Base-by-base conservation (phyloP, 140 eudicot species). In the Bidens hawaiensis region DNA sequence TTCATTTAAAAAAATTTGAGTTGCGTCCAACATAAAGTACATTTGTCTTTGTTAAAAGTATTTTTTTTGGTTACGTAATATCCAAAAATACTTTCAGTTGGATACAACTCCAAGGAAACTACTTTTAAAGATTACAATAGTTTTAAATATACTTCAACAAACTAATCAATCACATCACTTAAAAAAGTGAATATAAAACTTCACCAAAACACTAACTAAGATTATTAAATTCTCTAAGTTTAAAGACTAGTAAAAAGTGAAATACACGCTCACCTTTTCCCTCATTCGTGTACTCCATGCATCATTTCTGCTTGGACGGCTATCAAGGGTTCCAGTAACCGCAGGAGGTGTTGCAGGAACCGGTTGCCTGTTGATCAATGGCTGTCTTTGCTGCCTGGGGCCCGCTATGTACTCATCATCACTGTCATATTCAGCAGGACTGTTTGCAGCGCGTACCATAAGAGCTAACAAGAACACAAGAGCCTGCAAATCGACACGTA, bases 251-350 rank as follows among this genome's bases (percentile, higher is more conserved):
- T 28, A 33, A 3, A 55, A 52, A 6, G 21, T 70, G 21, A 50
- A 46, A 15, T 43, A 64, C 13, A 27, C 65, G 17, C n/a, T n/a
- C 22, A 87, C 96, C 96, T 87, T 91, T 75, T 91, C 98, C 72
- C 98, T 71, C 98, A 91, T 91, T 4, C 96, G 89, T 58, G 89
- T 70, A 57, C 98, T 91, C 98, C 98, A 91, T 24, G 98, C 96
- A 75, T 91, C 98, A 40, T 75, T 87, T 62, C 96, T 84, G 72
- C 81, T 83, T 19, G 95, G 83, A 43, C 91, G 90, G 8, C 67
- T 75, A 54, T 91, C 98, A 6, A 82, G 90, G 63, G 89, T 31
- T 68, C 71, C 78, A 52, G 88, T 69, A 75, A 76, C 95, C 47
- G 98, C 93, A 58, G 64, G 83, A 54, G 85, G 89, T 1, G 88